phyloP scores from a whole-genome alignment of 768 basidiomycete species.

The Collybiopsis confluens region DNA sequence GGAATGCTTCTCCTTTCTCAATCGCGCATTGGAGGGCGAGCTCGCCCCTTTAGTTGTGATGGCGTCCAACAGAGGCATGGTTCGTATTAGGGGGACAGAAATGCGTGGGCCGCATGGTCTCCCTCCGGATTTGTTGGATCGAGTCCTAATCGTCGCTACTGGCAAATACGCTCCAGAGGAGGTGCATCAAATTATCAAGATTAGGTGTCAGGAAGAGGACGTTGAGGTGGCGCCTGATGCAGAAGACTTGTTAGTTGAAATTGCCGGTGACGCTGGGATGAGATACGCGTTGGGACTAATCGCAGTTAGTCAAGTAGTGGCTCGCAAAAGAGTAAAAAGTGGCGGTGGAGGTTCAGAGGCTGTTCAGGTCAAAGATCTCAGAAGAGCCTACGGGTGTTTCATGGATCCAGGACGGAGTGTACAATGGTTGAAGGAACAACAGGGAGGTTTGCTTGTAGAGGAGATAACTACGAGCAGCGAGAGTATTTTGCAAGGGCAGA shows the following conservation, averaged over 20 bases:
- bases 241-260: constrained; percentile 74
- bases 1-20: constrained; percentile 98
- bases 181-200: constrained; percentile 87
- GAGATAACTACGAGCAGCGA: constrained; percentile 43
- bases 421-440: constrained; percentile 86
- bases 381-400: constrained; percentile 83
- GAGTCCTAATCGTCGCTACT: constrained; percentile 94
- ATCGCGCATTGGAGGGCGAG: constrained; percentile 91
- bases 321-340: constrained; percentile 59
- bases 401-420: constrained; percentile 92
- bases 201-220: constrained; percentile 95
- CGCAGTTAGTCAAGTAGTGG: constrained; percentile 84
- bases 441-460: constrained; percentile 70
- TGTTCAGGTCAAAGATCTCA: constrained; percentile 83
- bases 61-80: constrained; percentile 96
- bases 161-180: constrained; percentile 80
- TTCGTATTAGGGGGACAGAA: constrained; percentile 91
- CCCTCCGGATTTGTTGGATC: constrained; percentile 90
- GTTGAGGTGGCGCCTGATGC: constrained; percentile 77
- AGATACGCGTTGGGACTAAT: constrained; percentile 95
- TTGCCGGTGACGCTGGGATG: constrained; percentile 86
- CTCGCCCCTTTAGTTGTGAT: constrained; percentile 95
- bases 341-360: constrained; percentile 42
- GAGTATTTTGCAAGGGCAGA: not conserved
- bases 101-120: constrained; percentile 94